A percentile compares a stretch with the other conserved stretches of the same genome.
phyloP scores from a whole-genome alignment of 805 yeast species.

The Teunomyces cretensis region DNA sequence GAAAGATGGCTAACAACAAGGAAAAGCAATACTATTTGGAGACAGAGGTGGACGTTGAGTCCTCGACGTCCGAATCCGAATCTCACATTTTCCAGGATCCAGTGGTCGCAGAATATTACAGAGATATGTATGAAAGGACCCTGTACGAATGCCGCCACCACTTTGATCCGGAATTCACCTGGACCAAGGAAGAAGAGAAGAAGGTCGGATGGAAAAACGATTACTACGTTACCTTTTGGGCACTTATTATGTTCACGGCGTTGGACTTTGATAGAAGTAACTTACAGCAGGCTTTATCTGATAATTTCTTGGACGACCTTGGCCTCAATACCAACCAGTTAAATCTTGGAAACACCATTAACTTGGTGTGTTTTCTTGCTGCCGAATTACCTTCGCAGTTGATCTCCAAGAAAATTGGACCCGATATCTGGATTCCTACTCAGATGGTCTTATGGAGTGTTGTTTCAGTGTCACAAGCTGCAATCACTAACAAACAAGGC shows the following conservation, averaged over 20 bases:
- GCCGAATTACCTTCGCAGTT: slow-evolving; percentile 69
- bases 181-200: slow-evolving; percentile 35
- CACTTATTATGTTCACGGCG: slow-evolving; percentile 40
- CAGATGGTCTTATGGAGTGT: slow-evolving; percentile 27
- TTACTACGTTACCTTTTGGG: slow-evolving; percentile 54
- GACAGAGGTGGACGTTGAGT: slow-evolving; percentile 4
- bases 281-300: slow-evolving; percentile 24
- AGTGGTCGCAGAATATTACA: slow-evolving; percentile 29
- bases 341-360: slow-evolving; percentile 59
- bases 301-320: slow-evolving; percentile 28
- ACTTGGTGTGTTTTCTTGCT: slow-evolving; percentile 49
- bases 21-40: not conserved
- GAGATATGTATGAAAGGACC: slow-evolving; percentile 27
- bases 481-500: slow-evolving; percentile 20
- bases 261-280: slow-evolving; percentile 25
- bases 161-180: slow-evolving; percentile 34
- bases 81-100: slow-evolving; percentile 35
- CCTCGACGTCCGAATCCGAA: slow-evolving; percentile 3
- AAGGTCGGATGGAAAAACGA: slow-evolving; percentile 52
- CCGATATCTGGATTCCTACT: slow-evolving; percentile 36
- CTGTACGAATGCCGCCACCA: slow-evolving; percentile 33
- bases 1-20: not conserved
- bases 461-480: slow-evolving; percentile 26
- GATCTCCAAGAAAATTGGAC: slow-evolving; percentile 61
- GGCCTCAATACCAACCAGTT: slow-evolving; percentile 55